Conservation (phyloP, 305 asterid genomes). For the Fraxinus paxiana region DNA sequence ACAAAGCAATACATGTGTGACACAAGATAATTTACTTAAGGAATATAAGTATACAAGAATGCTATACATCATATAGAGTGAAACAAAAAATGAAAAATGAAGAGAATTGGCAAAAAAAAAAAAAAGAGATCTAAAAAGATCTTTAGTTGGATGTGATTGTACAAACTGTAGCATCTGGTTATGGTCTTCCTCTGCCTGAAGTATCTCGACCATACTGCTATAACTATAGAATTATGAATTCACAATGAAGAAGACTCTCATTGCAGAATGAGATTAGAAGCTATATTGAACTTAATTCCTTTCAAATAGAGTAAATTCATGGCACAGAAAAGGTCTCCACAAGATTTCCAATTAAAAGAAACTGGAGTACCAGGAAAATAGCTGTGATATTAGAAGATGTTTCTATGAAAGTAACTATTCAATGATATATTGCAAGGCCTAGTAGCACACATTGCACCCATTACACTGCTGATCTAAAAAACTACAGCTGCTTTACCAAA, state of each 20-base stretch:
- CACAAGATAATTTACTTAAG: background rate
- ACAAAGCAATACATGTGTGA: background rate
- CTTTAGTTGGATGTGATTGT: background rate
- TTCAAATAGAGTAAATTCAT: background rate
- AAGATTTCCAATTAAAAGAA: background rate
- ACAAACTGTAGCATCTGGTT: background rate
- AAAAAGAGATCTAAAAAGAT: background rate
- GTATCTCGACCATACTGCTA: background rate
- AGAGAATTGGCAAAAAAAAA: background rate
- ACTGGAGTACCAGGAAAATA: background rate
- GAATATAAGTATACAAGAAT: background rate
- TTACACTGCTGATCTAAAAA: background rate
- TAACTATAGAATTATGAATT: background rate
- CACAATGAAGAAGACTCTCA: background rate
- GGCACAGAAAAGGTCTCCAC: background rate
- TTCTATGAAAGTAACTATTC: background rate
- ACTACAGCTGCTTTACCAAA: background rate
- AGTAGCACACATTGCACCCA: background rate
- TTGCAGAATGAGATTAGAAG: background rate
- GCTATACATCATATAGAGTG: background rate
- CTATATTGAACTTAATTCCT: constrained; percentile 10
- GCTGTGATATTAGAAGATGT: background rate
- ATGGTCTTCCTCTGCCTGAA: constrained; percentile 10
- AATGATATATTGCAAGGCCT: background rate
- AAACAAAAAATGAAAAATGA: background rate